These are phyloP conservation scores for Udeniomyces megalosporus DNA, from an alignment of 768 basidiomycete genomes.

Conservation along the genomic window DNA sequence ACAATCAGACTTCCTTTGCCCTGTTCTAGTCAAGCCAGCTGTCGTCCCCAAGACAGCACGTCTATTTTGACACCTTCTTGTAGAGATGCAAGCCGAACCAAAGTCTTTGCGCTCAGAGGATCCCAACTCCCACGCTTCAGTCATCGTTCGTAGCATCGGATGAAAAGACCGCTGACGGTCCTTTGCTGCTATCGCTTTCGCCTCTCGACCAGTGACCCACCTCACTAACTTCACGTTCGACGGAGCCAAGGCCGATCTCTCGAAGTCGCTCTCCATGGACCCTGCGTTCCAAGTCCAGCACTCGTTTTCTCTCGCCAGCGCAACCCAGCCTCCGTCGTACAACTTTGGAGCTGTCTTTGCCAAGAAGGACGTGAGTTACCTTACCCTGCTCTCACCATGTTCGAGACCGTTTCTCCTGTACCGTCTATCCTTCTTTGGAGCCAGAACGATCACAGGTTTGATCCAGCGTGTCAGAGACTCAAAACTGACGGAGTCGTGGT, in stretches of 20 bases:
- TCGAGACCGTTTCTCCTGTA: too few relatives aligned
- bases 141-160: too few relatives aligned
- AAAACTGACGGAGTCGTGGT: neutral
- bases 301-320: slow-evolving; percentile 79
- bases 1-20: too few relatives aligned
- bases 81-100: neutral
- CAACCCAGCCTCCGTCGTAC: slow-evolving; percentile 66
- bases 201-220: slow-evolving; percentile 50
- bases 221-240: slow-evolving; percentile 92
- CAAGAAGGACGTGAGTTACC: slow-evolving; percentile 47
- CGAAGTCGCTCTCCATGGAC: slow-evolving; percentile 76
- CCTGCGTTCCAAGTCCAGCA: slow-evolving; percentile 99
- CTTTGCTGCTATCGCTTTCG: neutral
- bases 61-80: too few relatives aligned
- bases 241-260: slow-evolving; percentile 88
- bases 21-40: too few relatives aligned
- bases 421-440: too few relatives aligned
- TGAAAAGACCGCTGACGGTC: neutral
- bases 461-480: neutral
- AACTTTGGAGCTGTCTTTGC: slow-evolving; percentile 90
- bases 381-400: too few relatives aligned
- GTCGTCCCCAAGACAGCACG: too few relatives aligned
- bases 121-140: too few relatives aligned
- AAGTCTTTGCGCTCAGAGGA: too few relatives aligned
- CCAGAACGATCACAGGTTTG: too few relatives aligned